These are phyloP conservation scores for Chlamydomonas incerta DNA, from an alignment of 139 green algal genomes.

Conservation along the genomic window DNA sequence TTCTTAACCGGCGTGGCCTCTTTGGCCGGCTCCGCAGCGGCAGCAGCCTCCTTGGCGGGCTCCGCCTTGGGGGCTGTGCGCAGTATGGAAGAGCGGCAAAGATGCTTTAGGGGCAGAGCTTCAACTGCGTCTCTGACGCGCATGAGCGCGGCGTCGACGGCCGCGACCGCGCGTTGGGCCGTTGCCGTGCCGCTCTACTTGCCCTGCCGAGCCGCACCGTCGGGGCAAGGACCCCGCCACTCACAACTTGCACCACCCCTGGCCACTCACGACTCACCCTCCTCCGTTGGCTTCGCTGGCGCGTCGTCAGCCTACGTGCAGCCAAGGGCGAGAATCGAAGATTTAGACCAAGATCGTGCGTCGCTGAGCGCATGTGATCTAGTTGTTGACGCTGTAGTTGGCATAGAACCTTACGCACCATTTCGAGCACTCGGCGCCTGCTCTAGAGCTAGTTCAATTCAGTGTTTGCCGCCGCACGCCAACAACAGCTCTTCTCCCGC, in stretches of 20 bases:
- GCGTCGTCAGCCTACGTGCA: slow-evolving; percentile 14
- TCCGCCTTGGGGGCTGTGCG: not conserved
- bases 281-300: not conserved
- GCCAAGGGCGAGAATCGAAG: too few species aligned
- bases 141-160: too few species aligned
- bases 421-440: not conserved
- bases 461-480: too few species aligned
- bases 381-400: not conserved
- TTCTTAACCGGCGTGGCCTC: not conserved
- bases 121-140: too few species aligned
- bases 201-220: too few species aligned
- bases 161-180: too few species aligned
- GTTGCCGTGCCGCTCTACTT: too few species aligned
- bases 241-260: too few species aligned
- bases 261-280: not conserved
- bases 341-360: not conserved
- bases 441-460: too few species aligned
- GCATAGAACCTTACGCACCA: not conserved
- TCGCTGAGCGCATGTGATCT: not conserved
- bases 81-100: not conserved
- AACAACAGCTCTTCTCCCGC: not conserved
- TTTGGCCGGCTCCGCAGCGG: not conserved
- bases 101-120: too few species aligned
- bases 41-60: not conserved
- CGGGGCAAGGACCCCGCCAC: too few species aligned